A percentile compares a stretch with the other conserved stretches of the same genome.
Evolutionary conservation across 441 rosid genomes (phyloP).

Genomic region (Theobroma grandiflorum): DNA sequence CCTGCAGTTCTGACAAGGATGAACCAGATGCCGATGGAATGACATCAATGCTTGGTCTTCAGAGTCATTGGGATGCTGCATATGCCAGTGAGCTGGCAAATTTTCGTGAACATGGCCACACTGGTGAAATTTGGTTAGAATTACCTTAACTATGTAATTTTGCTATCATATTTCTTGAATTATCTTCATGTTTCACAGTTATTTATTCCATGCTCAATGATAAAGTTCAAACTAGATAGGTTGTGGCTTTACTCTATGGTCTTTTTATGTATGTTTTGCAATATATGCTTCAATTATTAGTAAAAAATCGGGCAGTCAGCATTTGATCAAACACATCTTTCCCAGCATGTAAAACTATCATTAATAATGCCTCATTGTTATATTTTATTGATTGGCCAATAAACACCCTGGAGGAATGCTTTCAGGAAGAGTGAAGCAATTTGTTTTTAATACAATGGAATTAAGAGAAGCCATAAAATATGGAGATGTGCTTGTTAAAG

Average conservation of each 20-base stretch:
- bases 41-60: slow-evolving; percentile 82
- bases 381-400: no score
- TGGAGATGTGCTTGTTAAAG: no score
- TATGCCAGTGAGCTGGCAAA: slow-evolving; percentile 87
- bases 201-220: neutral
- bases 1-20: slow-evolving; percentile 87
- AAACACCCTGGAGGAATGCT: no score
- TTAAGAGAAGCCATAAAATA: no score
- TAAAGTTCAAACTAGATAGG: neutral
- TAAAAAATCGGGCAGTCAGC: neutral
- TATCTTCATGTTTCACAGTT: neutral
- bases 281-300: neutral
- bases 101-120: slow-evolving; percentile 88
- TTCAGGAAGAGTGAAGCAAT: no score
- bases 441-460: no score
- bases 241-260: slow-evolving; percentile 16
- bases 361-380: no score
- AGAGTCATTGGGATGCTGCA: slow-evolving; percentile 92
- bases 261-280: neutral
- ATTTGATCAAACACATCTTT: neutral
- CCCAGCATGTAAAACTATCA: neutral
- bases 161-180: neutral
- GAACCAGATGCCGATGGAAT: slow-evolving; percentile 83
- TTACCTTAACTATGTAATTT: neutral
- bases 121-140: slow-evolving; percentile 89